Percentiles rank a stretch among this genome's conserved stretches.
These are phyloP conservation scores for Pestalotiopsis sp. DNA, from an alignment of 2,329 filamentous ascomycete genomes.

Conservation along the genomic window DNA sequence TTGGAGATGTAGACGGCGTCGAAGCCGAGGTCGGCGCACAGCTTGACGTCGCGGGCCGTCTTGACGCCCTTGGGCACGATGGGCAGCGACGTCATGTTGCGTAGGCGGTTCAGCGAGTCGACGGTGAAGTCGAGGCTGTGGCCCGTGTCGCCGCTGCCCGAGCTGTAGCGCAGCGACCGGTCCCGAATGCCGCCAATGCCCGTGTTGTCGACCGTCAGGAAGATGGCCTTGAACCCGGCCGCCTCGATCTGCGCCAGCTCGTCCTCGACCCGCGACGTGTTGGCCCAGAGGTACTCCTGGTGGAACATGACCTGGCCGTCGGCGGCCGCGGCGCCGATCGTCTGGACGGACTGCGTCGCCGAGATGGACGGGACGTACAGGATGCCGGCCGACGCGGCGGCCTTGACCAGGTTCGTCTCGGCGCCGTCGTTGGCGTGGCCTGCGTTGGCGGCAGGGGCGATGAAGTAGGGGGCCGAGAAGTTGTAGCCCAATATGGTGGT, in stretches of 20 bases:
- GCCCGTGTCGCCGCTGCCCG: slow-evolving; percentile 11
- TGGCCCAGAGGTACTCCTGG: slow-evolving; percentile 32
- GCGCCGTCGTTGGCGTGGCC: slow-evolving; percentile 45
- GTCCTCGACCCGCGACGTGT: slow-evolving; percentile 16
- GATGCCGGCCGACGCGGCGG: slow-evolving; percentile 48
- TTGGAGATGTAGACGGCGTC: slow-evolving; percentile 38
- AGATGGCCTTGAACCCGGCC: slow-evolving; percentile 21
- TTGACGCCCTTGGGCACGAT: slow-evolving; percentile 36
- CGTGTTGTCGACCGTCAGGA: slow-evolving; percentile 23
- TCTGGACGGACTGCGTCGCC: slow-evolving; percentile 32
- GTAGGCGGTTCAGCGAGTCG: background rate
- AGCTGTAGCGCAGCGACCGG: slow-evolving; percentile 15
- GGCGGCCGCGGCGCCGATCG: slow-evolving; percentile 39
- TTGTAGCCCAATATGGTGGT: slow-evolving; percentile 56
- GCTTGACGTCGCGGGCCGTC: slow-evolving; percentile 33
- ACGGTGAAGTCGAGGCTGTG: background rate
- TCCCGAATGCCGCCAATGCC: slow-evolving; percentile 16
- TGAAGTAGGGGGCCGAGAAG: slow-evolving; percentile 58
- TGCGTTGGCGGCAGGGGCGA: slow-evolving; percentile 50
- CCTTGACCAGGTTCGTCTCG: slow-evolving; percentile 53
- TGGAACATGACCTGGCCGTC: slow-evolving; percentile 18
- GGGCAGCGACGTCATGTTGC: slow-evolving; percentile 26
- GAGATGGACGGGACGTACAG: slow-evolving; percentile 46
- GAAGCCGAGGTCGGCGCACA: slow-evolving; percentile 28
- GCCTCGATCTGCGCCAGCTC: slow-evolving; percentile 17